Conservation (phyloP, 2,329 filamentous ascomycete genomes). For the Coniochaeta ligniaria region DNA sequence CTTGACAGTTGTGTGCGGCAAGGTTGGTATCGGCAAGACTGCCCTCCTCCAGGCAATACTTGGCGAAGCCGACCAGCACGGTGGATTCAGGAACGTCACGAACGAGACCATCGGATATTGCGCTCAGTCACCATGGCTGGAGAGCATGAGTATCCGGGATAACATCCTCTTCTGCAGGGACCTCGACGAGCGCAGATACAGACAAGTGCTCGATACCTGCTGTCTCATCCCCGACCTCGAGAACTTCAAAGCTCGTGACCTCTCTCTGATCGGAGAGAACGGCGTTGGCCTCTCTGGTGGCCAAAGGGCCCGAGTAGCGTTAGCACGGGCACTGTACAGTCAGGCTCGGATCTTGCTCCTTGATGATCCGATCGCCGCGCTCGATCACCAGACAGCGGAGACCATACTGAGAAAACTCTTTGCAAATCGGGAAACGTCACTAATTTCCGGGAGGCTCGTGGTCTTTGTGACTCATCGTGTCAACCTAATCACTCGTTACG, state of each 20-base stretch:
- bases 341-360: constrained; percentile 48
- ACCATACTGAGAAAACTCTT: constrained; percentile 56
- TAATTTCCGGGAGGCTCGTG: constrained; percentile 55
- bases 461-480: constrained; percentile 77
- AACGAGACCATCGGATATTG: constrained; percentile 46
- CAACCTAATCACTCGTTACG: constrained; percentile 68
- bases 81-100: constrained; percentile 39
- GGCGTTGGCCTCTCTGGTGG: constrained; percentile 57
- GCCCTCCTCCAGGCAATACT: constrained; percentile 52
- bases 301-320: constrained; percentile 54
- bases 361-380: constrained; percentile 56
- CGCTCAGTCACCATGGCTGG: constrained; percentile 57
- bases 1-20: constrained; percentile 49
- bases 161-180: constrained; percentile 57
- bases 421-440: constrained; percentile 14
- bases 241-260: constrained; percentile 49
- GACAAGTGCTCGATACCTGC: constrained; percentile 53
- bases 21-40: constrained; percentile 55
- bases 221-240: constrained; percentile 49
- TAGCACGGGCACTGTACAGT: constrained; percentile 58
- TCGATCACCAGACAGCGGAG: constrained; percentile 56
- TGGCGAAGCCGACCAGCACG: constrained; percentile 59
- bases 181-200: constrained; percentile 49
- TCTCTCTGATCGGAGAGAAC: constrained; percentile 54
- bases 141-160: constrained; percentile 58